These are phyloP conservation scores for Candida anutae DNA, from an alignment of 1,139 yeast species.

Conservation along the genomic window DNA sequence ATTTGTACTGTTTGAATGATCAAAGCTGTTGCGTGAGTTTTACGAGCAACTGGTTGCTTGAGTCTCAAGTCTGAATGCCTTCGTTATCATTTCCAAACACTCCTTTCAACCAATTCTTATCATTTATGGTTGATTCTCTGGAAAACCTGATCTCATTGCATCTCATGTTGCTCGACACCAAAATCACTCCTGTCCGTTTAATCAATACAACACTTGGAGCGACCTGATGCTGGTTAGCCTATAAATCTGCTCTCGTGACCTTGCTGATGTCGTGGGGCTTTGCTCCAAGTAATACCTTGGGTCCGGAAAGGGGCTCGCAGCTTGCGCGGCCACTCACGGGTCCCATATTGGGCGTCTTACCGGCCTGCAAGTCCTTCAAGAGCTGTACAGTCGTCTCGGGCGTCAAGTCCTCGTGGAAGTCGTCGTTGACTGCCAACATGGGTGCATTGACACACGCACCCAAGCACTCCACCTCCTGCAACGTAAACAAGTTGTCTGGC, in stretches of 20 bases:
- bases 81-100: too few relatives aligned
- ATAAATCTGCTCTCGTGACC: conserved; percentile 46
- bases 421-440: conserved; percentile 80
- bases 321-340: conserved; percentile 62
- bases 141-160: not conserved
- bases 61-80: too few relatives aligned
- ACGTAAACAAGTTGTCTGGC: conserved; percentile 65
- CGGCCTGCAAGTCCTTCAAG: conserved; percentile 57
- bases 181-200: not conserved
- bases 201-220: too few relatives aligned
- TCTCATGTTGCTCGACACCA: not conserved
- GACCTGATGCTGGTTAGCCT: too few relatives aligned
- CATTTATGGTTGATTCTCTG: not conserved
- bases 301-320: conserved; percentile 75
- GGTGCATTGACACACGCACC: conserved; percentile 94
- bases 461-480: conserved; percentile 85
- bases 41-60: too few relatives aligned
- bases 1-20: too few relatives aligned
- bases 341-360: conserved; percentile 55
- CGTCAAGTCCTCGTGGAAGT: conserved; percentile 76
- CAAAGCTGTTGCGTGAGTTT: too few relatives aligned
- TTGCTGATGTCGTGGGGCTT: conserved; percentile 66
- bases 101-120: too few relatives aligned
- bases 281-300: conserved; percentile 50
- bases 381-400: conserved; percentile 55